These are phyloP conservation scores for Dendryphion nanum DNA, from an alignment of 2,329 filamentous ascomycete species.

Conservation along the genomic window DNA sequence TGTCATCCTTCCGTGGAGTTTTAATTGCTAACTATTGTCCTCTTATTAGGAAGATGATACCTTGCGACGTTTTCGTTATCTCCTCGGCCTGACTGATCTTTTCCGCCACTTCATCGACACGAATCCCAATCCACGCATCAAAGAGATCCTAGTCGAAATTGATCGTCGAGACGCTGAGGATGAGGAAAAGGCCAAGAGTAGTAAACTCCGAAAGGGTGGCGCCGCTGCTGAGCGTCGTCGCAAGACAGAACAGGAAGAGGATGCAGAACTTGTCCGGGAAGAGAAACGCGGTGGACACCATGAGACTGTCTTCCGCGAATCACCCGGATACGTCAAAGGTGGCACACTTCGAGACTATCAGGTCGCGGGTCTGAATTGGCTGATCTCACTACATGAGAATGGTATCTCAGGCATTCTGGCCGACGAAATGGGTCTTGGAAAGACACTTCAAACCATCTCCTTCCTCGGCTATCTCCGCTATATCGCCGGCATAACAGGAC, in stretches of 20 bases:
- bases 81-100: constrained; percentile 90
- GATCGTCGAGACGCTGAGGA: constrained; percentile 85
- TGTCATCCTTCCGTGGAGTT: too few species aligned
- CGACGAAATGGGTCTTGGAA: constrained; percentile 98
- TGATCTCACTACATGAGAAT: constrained; percentile 96
- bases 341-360: constrained; percentile 96
- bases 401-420: constrained; percentile 97
- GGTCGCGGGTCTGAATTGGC: constrained; percentile 92
- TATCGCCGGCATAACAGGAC: constrained; percentile 83
- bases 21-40: constrained; percentile 9
- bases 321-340: constrained; percentile 80
- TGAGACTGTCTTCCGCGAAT: constrained; percentile 83
- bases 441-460: constrained; percentile 95
- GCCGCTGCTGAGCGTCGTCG: constrained; percentile 75
- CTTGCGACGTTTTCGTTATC: constrained; percentile 88
- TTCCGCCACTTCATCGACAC: constrained; percentile 99
- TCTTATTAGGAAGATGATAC: constrained; percentile 80
- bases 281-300: constrained; percentile 85
- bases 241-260: constrained; percentile 95
- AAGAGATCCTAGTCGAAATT: constrained; percentile 90
- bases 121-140: constrained; percentile 91
- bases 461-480: constrained; percentile 95
- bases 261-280: constrained; percentile 81
- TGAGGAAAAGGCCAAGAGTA: constrained; percentile 68
- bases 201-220: constrained; percentile 76